These are phyloP conservation scores for Balansia obtecta DNA, from an alignment of 2,329 filamentous ascomycete species.

Conservation along the genomic window DNA sequence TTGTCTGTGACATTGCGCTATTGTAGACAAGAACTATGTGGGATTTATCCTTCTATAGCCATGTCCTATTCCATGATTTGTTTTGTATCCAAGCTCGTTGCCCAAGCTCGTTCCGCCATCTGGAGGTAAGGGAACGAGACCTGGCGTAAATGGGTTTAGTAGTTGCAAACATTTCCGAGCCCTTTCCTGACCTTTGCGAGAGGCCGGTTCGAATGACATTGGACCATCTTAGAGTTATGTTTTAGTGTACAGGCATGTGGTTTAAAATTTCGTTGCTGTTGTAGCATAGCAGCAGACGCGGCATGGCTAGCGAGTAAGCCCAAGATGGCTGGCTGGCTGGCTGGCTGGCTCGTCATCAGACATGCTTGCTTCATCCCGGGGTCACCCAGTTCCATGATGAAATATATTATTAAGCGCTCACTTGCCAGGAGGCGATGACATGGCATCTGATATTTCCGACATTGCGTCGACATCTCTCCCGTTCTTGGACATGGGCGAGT, in stretches of 20 bases:
- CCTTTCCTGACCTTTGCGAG: neutral
- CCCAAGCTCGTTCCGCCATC: neutral
- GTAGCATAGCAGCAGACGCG: neutral
- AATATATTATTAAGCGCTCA: neutral
- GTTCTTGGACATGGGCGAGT: constrained; percentile 36
- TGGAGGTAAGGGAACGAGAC: neutral
- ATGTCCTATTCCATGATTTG: neutral
- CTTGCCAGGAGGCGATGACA: constrained; percentile 38
- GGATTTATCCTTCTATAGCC: constrained; percentile 1
- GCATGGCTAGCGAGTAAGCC: neutral
- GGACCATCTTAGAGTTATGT: neutral
- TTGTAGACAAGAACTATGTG: neutral
- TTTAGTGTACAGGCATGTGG: neutral
- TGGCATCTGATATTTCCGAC: constrained; percentile 43
- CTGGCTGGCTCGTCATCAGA: neutral
- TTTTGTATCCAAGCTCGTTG: constrained; percentile 4
- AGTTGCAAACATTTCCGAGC: neutral
- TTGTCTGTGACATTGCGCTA: neutral
- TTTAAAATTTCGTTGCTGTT: neutral
- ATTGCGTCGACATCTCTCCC: constrained; percentile 36
- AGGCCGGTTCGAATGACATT: neutral
- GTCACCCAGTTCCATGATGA: neutral
- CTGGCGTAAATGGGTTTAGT: no score
- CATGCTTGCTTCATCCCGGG: no score
- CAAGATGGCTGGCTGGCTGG: neutral